Base-by-base conservation (phyloP, 2,329 filamentous ascomycete genomes). In the Fusarium sp. region DNA sequence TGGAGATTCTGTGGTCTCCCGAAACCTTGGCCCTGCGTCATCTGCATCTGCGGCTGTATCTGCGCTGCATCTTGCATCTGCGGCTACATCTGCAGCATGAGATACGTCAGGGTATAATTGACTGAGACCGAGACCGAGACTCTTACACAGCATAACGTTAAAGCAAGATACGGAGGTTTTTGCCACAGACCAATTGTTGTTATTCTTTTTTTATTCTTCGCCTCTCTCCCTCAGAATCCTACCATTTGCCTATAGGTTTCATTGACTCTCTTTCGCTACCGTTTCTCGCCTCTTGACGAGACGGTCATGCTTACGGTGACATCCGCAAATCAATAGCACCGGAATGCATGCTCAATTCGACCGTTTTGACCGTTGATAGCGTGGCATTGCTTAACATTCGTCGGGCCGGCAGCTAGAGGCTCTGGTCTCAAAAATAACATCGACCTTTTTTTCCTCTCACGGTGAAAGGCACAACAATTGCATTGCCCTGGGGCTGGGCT, bases 301-400 rank as follows among this genome's bases (percentile, higher is more conserved):
- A 23, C 27, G n/a, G 19, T 38, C 35, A 29, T 49, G 37, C 31
- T 37, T 45, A 21, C 14, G 39, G 37, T 63, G 41, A 49, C 46
- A 49, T 56, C 58, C 45, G 41, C 29, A 21, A 45, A 21, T 41
- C 59, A 52, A 58, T 69, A 69, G 66, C 35, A 63, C 25, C 57
- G 66, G 66, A 57, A 41, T 55, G 18, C 19, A 55, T 16, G 33
- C 39, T 55, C n/a, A 55, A 60, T 44, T 51, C 29, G 54, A 67
- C 44, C 33, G 48, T 60, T 65, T 46, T 16, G 27, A 42, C 66
- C 49, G 70, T 73, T 71, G 21, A 25, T 62, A 25, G 58, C 62
- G 66, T 63, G 66, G 57, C 66, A 62, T 66, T 66, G 31, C 46
- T 49, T 38, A 23, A 29, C 29, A 33, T 27, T 7, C 10, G 15